Evolutionary conservation across 352 stramenopile species (phyloP).

Genomic region (Globisporangium ultimum): DNA sequence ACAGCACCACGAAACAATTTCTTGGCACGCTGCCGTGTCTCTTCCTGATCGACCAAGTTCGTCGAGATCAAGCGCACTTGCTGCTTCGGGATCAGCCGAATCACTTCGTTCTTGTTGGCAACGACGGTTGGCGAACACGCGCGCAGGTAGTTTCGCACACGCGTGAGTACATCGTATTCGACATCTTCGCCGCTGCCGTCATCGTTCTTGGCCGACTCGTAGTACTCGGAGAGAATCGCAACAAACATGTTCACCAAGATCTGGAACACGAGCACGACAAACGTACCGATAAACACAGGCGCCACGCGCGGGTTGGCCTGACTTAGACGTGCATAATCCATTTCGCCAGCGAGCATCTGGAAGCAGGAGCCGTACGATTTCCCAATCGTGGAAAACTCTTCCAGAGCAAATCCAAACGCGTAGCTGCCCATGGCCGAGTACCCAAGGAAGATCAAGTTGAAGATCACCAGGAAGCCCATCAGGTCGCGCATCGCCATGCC

Average conservation of each 20-base stretch:
- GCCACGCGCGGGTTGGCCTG: conserved; percentile 80
- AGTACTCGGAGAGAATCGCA: conserved; percentile 86
- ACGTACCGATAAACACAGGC: conserved; percentile 80
- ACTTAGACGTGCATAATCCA: conserved; percentile 73
- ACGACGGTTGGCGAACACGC: conserved; percentile 79
- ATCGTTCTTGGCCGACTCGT: conserved; percentile 81
- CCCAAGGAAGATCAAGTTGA: conserved; percentile 84
- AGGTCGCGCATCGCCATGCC: conserved; percentile 82
- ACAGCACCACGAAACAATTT: conserved; percentile 84
- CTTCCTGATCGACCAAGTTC: conserved; percentile 85
- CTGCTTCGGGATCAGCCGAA: conserved; percentile 68
- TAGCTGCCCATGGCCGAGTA: conserved; percentile 85
- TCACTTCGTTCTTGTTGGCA: conserved; percentile 70
- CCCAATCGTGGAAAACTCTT: conserved; percentile 82
- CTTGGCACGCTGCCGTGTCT: conserved; percentile 69
- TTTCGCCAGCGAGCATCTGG: conserved; percentile 82
- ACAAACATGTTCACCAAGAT: conserved; percentile 91
- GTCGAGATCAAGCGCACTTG: conserved; percentile 84
- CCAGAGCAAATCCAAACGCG: conserved; percentile 76
- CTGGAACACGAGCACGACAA: conserved; percentile 84
- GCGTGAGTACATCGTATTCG: conserved; percentile 85
- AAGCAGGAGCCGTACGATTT: conserved; percentile 85
- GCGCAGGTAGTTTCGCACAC: conserved; percentile 71
- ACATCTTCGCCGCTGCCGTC: conserved; percentile 65
- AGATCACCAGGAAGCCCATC: conserved; percentile 88